These are phyloP conservation scores for Blumeriella jaapii DNA, from an alignment of 2,329 filamentous ascomycete species.

Conservation along the genomic window DNA sequence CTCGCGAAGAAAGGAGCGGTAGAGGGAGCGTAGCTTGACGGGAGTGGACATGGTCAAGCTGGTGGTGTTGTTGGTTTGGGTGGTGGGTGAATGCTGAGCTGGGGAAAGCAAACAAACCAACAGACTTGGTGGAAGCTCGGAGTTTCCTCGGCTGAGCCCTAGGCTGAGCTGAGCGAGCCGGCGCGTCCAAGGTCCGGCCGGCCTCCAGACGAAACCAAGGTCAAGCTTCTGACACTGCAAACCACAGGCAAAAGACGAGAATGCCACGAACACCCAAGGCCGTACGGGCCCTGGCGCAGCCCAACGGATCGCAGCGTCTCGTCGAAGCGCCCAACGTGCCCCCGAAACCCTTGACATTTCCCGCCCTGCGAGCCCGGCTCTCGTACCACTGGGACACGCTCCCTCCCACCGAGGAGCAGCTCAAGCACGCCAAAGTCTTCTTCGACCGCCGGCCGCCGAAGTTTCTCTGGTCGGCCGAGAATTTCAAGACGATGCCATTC, in stretches of 20 bases:
- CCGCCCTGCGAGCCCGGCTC: constrained; percentile 13
- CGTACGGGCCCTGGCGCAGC: too few relatives aligned
- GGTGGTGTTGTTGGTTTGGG: not conserved
- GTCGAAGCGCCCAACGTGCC: not conserved
- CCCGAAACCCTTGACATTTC: not conserved
- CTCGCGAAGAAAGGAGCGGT: constrained; percentile 81
- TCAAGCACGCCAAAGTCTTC: constrained; percentile 34
- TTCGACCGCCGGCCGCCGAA: constrained; percentile 36
- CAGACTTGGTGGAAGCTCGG: too few relatives aligned
- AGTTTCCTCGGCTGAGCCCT: too few relatives aligned
- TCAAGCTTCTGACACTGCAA: too few relatives aligned
- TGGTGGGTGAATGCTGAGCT: not conserved
- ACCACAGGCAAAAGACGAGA: too few relatives aligned
- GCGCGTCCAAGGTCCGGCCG: too few relatives aligned
- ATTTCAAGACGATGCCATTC: constrained; percentile 47
- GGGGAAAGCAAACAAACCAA: not conserved
- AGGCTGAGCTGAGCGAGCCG: too few relatives aligned
- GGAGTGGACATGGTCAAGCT: constrained; percentile 26
- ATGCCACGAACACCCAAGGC: too few relatives aligned
- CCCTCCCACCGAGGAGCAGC: constrained; percentile 32
- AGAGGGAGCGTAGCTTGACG: constrained; percentile 59
- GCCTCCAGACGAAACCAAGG: too few relatives aligned
- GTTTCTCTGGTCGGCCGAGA: constrained; percentile 47
- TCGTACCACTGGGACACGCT: constrained; percentile 40
- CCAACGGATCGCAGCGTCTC: too few relatives aligned